These are phyloP conservation scores for Ramaria sp. DNA, from an alignment of 768 basidiomycete genomes.

Conservation along the genomic window DNA sequence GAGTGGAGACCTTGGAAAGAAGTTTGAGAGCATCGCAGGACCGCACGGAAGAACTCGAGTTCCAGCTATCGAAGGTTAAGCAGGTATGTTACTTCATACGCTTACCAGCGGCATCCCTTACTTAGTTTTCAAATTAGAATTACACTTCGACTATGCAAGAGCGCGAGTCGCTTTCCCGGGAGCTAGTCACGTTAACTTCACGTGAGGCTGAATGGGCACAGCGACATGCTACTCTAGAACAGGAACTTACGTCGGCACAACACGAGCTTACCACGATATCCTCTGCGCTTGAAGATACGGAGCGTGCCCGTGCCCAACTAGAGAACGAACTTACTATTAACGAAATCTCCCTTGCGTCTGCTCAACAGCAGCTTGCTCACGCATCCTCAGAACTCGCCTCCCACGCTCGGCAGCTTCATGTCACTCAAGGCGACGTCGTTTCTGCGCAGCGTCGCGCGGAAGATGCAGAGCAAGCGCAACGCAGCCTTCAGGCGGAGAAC, in stretches of 20 bases:
- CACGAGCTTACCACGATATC: slow-evolving; percentile 33
- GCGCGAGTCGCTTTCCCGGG: neutral
- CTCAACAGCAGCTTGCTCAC: slow-evolving; percentile 50
- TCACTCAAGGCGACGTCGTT: slow-evolving; percentile 48
- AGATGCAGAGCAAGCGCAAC: slow-evolving; percentile 61
- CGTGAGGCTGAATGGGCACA: neutral
- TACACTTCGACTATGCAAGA: neutral
- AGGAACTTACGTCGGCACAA: slow-evolving; percentile 28
- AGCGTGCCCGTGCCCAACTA: slow-evolving; percentile 39
- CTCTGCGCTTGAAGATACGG: slow-evolving; percentile 37
- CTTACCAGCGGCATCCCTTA: neutral
- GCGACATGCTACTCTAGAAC: slow-evolving; percentile 22
- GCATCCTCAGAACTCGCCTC: slow-evolving; percentile 43
- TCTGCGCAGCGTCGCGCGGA: slow-evolving; percentile 46
- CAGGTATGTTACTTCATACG: slow-evolving; percentile 48
- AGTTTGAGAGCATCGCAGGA: slow-evolving; percentile 36
- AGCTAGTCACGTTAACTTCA: neutral
- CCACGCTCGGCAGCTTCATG: slow-evolving; percentile 47
- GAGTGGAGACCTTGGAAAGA: too few species aligned
- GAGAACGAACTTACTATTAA: slow-evolving; percentile 36
- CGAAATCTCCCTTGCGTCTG: slow-evolving; percentile 36
- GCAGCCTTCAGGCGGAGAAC: slow-evolving; percentile 68
- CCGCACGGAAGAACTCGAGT: slow-evolving; percentile 74
- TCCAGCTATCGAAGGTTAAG: slow-evolving; percentile 67
- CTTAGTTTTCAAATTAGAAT: neutral